Percentiles rank a stretch among this genome's conserved stretches.
phyloP scores from a whole-genome alignment of 129 eudicot genomes.

The Escallonia herrerae region DNA sequence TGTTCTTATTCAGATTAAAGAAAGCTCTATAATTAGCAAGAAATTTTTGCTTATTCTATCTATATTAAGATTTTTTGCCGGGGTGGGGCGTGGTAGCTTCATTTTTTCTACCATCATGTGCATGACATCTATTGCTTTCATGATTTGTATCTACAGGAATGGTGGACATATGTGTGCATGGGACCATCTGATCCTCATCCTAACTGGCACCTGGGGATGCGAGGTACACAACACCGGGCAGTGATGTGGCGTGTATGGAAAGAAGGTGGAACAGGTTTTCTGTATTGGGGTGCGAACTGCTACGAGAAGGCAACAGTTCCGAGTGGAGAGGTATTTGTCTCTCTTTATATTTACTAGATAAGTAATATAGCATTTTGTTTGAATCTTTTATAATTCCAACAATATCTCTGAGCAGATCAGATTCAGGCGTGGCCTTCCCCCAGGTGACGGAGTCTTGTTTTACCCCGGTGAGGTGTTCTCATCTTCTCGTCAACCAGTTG shows the following conservation, averaged over 20 bases:
- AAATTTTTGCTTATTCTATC: too few relatives aligned
- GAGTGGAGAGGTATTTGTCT: conserved; percentile 68
- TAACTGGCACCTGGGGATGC: conserved; percentile 99
- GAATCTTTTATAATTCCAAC: background rate
- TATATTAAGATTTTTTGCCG: too few relatives aligned
- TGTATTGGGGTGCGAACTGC: conserved; percentile 99
- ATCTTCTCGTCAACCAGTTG: conserved; percentile 82
- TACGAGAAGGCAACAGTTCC: conserved; percentile 89
- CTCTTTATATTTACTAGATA: background rate
- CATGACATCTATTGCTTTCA: background rate
- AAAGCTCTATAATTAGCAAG: too few relatives aligned
- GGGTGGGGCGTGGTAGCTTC: too few relatives aligned
- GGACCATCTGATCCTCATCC: conserved; percentile 99
- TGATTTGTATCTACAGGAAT: conserved; percentile 50
- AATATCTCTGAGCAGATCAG: conserved; percentile 42
- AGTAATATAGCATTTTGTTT: background rate
- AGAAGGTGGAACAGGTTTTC: conserved; percentile 98
- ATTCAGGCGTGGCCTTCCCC: conserved; percentile 98
- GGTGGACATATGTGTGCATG: conserved; percentile 99
- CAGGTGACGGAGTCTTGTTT: conserved; percentile 93
- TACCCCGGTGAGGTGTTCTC: conserved; percentile 98
- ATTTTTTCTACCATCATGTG: too few relatives aligned
- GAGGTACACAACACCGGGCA: conserved; percentile 99
- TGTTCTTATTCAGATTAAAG: too few relatives aligned
- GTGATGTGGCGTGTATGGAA: conserved; percentile 99